phyloP scores from a whole-genome alignment of 805 yeast species.

The Vanderwaltozyma verrucispora region DNA sequence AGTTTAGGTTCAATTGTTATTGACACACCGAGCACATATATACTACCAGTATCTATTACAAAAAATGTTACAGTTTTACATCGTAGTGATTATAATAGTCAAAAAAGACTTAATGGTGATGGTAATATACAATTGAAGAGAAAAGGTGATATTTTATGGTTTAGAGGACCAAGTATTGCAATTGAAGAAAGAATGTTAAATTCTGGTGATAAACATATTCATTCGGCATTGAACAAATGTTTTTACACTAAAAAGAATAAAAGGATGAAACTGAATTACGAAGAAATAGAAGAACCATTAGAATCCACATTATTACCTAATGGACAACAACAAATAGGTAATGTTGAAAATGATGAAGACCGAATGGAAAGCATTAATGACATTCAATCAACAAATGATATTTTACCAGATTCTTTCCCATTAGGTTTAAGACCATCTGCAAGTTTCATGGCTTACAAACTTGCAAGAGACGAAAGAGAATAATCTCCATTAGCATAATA shows the following conservation, averaged over 20 bases:
- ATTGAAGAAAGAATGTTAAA: conserved; percentile 33
- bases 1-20: conserved; percentile 16
- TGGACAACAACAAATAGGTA: not conserved
- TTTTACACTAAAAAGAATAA: conserved; percentile 11
- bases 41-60: conserved; percentile 25
- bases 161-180: conserved; percentile 53
- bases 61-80: conserved; percentile 30
- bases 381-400: conserved; percentile 7
- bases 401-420: conserved; percentile 17
- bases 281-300: conserved; percentile 13
- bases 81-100: conserved; percentile 25
- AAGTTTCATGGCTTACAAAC: conserved; percentile 55
- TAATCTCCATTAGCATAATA: not conserved
- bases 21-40: conserved; percentile 23
- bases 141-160: conserved; percentile 48
- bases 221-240: conserved; percentile 19
- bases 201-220: conserved; percentile 13
- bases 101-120: conserved; percentile 16
- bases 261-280: conserved; percentile 18
- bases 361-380: conserved; percentile 6
- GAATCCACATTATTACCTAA: not conserved
- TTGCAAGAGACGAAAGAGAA: conserved; percentile 3
- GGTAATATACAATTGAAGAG: conserved; percentile 13
- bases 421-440: conserved; percentile 51
- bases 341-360: not conserved